Percentiles rank a stretch among this genome's conserved stretches.
Evolutionary conservation across 75 land plant genomes (phyloP).

Genomic region (Gnetum montanum): DNA sequence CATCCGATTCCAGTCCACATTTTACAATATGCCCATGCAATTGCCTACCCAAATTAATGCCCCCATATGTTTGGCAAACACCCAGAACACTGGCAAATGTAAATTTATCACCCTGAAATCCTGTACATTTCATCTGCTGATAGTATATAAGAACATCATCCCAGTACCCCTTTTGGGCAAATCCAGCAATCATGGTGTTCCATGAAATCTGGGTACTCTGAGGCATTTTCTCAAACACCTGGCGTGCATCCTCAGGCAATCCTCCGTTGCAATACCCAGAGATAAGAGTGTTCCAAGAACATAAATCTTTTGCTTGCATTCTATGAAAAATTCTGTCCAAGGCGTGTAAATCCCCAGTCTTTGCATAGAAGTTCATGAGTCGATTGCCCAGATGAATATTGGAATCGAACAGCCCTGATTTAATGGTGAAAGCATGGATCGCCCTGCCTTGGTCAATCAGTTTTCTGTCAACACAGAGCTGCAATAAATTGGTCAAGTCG

Average conservation of each 20-base stretch:
- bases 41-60: neutral
- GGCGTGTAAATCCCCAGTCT: neutral
- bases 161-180: slow-evolving; percentile 1
- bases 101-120: neutral
- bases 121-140: neutral
- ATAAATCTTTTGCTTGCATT: neutral
- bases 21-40: slow-evolving; percentile 25
- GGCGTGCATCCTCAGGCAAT: neutral
- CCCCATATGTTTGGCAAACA: neutral
- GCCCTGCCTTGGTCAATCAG: neutral
- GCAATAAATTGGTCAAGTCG: no score
- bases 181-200: slow-evolving; percentile 7
- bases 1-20: slow-evolving; percentile 23
- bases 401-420: slow-evolving; percentile 7
- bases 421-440: neutral
- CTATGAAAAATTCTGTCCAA: neutral
- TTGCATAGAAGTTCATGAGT: neutral
- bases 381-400: slow-evolving; percentile 1
- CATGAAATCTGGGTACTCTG: neutral
- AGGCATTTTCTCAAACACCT: neutral
- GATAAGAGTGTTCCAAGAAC: slow-evolving; percentile 8
- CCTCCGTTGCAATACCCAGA: neutral
- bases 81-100: neutral
- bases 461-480: neutral
- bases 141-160: neutral